Evolutionary conservation across 305 asterid genomes (phyloP).

Genomic region (Lippia alba): DNA sequence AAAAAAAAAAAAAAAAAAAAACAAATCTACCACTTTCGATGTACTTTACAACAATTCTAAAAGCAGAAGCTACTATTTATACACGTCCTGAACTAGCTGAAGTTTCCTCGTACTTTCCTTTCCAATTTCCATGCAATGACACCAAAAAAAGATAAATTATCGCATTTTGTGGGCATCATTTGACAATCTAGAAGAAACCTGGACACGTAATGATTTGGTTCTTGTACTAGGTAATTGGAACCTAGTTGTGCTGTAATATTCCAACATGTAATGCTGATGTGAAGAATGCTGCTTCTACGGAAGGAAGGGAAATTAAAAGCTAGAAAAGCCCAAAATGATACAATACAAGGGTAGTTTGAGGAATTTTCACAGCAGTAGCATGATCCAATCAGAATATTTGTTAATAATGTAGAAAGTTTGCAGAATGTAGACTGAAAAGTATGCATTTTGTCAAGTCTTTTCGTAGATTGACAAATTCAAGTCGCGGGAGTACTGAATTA

Average conservation of each 20-base stretch:
- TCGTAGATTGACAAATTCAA: background rate
- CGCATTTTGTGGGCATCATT: background rate
- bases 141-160: background rate
- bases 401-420: background rate
- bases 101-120: conserved; percentile 6
- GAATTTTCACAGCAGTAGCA: background rate
- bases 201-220: background rate
- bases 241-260: too few species aligned
- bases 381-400: background rate
- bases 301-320: background rate
- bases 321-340: background rate
- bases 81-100: background rate
- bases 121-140: background rate
- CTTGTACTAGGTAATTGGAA: too few species aligned
- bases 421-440: background rate
- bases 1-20: too few species aligned
- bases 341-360: background rate
- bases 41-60: background rate
- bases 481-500: too few species aligned
- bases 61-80: background rate
- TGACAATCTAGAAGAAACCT: background rate
- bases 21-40: background rate
- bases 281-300: background rate
- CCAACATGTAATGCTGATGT: background rate
- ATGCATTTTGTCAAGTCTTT: background rate